Percentiles rank a stretch among this genome's conserved stretches.
phyloP scores from a whole-genome alignment of 1,284 basidiomycete genomes.

The Cryptococcus floricola region DNA sequence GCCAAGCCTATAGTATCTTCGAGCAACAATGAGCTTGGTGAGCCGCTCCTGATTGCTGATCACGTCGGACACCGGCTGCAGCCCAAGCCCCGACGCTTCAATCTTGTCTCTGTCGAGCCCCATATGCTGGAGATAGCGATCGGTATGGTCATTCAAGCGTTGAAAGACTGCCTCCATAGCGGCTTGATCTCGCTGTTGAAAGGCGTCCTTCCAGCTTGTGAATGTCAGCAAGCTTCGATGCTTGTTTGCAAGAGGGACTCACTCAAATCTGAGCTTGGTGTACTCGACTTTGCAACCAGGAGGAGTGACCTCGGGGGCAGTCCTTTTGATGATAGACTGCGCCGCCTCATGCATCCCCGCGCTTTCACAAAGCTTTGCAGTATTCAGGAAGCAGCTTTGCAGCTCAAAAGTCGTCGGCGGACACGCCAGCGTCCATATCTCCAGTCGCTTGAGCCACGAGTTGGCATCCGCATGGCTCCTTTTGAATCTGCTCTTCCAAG shows the following conservation, averaged over 20 bases:
- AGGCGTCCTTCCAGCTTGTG: conserved; percentile 21
- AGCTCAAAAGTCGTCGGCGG: conserved; percentile 26
- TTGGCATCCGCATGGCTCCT: conserved; percentile 38
- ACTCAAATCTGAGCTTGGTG: conserved; percentile 35
- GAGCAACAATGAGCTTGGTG: conserved; percentile 17
- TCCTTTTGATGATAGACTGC: conserved; percentile 22
- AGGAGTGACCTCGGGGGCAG: conserved; percentile 18
- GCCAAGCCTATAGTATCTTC: conserved; percentile 32
- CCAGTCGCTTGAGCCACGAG: conserved; percentile 37
- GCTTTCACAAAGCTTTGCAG: conserved; percentile 39
- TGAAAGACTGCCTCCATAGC: conserved; percentile 11
- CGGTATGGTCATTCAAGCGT: conserved; percentile 23
- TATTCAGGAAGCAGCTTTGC: conserved; percentile 37
- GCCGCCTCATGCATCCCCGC: conserved; percentile 33
- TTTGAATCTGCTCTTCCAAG: conserved; percentile 34
- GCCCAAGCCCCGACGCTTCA: conserved; percentile 21
- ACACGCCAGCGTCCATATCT: conserved; percentile 39
- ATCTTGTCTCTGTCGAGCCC: conserved; percentile 13
- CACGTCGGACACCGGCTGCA: conserved; percentile 18
- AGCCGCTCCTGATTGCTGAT: conserved; percentile 1
- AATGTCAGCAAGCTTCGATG: neutral
- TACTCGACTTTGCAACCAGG: conserved; percentile 41
- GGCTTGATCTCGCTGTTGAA: conserved; percentile 5
- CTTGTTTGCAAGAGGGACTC: conserved; percentile 4
- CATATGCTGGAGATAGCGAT: conserved; percentile 18